Evolutionary conservation across 441 rosid species (phyloP).

Genomic region (Capsella rubella): DNA sequence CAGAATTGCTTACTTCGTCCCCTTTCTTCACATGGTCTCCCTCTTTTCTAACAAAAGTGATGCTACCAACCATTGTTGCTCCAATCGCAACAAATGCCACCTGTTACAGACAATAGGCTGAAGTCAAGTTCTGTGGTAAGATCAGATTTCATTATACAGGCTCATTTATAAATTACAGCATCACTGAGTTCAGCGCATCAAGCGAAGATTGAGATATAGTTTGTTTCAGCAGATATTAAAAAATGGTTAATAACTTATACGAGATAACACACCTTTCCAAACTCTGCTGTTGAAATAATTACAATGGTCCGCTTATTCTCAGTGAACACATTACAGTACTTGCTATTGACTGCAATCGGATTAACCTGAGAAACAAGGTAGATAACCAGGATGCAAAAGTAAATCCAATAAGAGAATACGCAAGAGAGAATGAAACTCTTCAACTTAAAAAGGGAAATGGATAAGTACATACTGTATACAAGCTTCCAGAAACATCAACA

Average conservation of each 20-base stretch:
- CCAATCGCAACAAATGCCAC: conserved; percentile 97
- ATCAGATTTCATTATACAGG: conserved; percentile 8
- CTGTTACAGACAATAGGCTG: conserved; percentile 48
- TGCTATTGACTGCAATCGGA: conserved; percentile 94
- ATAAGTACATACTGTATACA: conserved; percentile 71
- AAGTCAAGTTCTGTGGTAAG: conserved; percentile 12
- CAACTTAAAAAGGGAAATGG: conserved; percentile 4
- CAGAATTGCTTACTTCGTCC: conserved; percentile 40
- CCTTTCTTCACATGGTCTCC: conserved; percentile 70
- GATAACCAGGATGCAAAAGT: conserved; percentile 7
- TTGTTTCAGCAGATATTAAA: conserved; percentile 8
- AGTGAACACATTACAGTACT: conserved; percentile 93
- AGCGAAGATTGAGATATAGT: background rate
- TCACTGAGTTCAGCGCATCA: background rate
- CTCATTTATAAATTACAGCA: background rate
- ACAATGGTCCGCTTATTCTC: conserved; percentile 84
- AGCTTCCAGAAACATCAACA: conserved; percentile 73
- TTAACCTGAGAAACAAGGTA: conserved; percentile 63
- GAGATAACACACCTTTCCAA: conserved; percentile 74
- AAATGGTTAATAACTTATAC: background rate
- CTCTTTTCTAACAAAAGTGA: conserved; percentile 65
- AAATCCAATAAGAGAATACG: conserved; percentile 1
- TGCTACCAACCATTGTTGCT: conserved; percentile 98
- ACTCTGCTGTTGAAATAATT: conserved; percentile 72
- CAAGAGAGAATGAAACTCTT: conserved; percentile 22